Evolutionary conservation across 1,284 basidiomycete species (phyloP), one percentile per base, ranked within the genome.

Genomic region (Hymenochaete sp.): DNA sequence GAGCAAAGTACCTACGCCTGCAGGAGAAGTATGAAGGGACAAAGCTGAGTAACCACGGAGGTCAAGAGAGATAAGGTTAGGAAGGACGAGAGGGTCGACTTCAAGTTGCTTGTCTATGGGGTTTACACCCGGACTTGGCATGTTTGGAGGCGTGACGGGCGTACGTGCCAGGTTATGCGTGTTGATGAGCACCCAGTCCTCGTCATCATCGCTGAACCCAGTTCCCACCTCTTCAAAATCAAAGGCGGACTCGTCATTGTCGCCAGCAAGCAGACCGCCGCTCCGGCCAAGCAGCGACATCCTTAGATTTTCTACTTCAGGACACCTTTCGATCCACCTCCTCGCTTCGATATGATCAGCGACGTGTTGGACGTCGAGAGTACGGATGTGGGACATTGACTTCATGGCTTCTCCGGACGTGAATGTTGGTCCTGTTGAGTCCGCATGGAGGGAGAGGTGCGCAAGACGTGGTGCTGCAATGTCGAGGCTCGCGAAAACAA

Each of bases 141-240:
- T 14, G 22, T 14, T 4, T 37, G 6, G 37, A 13, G 7, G 25
- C 24, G 13, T n/a, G 16, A 6, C 8, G 22, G 3, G 39, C 5
- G 14, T 27, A n/a, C n/a, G n/a, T n/a, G n/a, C n/a, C n/a, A n/a
- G n/a, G n/a, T n/a, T n/a, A n/a, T n/a, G n/a, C n/a, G n/a, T n/a
- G 22, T 41, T 27, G 25, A 41, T 9, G 26, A 41, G n/a, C 26
- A 41, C 39, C 39, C 39, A 41, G 5, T 29, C 39, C 5, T 28
- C 39, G n/a, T 27, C 38, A 13, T 13, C 38, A 9, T 26, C 16
- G n/a, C 18, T 27, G 18, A 26, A 22, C 16, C n/a, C 6, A 26
- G 22, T 25, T 9, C n/a, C 38, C 8, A 39, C 2, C 7, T 39
- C 38, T 9, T 39, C 38, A 21, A 24, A 19, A 18, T 24, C 38